These are phyloP conservation scores for Aspergillus uvarum DNA, from an alignment of 2,329 filamentous ascomycete genomes.

Conservation along the genomic window DNA sequence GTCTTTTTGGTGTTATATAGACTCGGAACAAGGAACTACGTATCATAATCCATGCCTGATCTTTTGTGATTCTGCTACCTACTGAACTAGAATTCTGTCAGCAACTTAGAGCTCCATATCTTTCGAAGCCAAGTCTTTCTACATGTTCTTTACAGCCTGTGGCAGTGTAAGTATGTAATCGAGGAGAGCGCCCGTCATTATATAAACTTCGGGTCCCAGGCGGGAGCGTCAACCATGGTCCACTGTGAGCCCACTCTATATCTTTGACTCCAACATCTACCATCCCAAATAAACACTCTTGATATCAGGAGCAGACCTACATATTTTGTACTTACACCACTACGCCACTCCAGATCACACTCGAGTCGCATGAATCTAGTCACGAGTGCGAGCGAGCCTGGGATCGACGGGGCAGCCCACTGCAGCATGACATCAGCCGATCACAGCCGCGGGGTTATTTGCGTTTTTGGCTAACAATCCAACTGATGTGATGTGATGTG, in stretches of 20 bases:
- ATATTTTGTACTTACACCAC: background rate
- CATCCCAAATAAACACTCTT: background rate
- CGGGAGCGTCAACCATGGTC: background rate
- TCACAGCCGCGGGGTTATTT: too few relatives aligned
- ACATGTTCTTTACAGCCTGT: too few relatives aligned
- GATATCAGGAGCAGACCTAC: background rate
- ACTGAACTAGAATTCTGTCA: too few relatives aligned
- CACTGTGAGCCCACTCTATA: background rate
- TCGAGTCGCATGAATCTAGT: background rate
- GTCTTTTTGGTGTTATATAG: too few relatives aligned
- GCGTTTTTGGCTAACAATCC: too few relatives aligned
- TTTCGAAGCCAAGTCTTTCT: too few relatives aligned
- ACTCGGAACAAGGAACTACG: too few relatives aligned
- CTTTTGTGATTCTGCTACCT: too few relatives aligned
- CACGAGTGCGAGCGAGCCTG: conserved; percentile 21
- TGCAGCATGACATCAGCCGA: conserved; percentile 34
- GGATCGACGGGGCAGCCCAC: background rate
- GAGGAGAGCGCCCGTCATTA: background rate
- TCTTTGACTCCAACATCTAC: background rate
- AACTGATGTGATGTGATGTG: too few relatives aligned
- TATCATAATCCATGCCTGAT: too few relatives aligned
- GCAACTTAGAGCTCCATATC: too few relatives aligned
- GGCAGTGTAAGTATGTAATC: too few relatives aligned
- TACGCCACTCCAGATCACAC: background rate
- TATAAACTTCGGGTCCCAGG: background rate